Base-by-base conservation (phyloP, 1,139 yeast species). In the Waltiozyma sp. region DNA sequence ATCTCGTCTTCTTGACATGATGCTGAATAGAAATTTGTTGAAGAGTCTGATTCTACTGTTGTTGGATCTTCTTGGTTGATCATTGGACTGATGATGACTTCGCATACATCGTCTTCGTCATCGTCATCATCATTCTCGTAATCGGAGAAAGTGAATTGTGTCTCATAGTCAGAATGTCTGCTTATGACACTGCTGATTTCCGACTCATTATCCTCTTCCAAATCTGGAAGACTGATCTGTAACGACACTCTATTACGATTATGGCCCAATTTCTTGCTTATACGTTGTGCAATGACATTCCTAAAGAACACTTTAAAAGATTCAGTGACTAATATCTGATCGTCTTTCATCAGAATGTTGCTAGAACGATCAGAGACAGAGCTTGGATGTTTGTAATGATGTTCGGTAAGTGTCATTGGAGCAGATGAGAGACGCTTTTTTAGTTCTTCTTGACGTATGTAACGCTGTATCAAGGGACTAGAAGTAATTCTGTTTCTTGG, bases 401-500 rank as follows among this genome's bases (percentile, higher is more conserved):
- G 16, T 41, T 40, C 15, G 41, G 42, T 16, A 45, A 47, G 16
- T 40, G 42, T n/a, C 41, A 31, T 38, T 40, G 42, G 37, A 44
- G 38, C 37, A 6, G 19, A 11, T 28, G 34, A 31, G 10, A 31
- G 34, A 31, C 34, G 34, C n/a, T n/a, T 28, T 6, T 28, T 26
- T 11, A n/a, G 21, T 14, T 37, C 38, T 28, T 34, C 34, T 19
- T 44, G 43, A 38, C 40, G 41, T 19, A 49, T 45, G 16, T 37
- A 16, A 39, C 41, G 44, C 38, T 43, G 44, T 38, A 52, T 46
- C 13, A 52, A 42, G 8, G 42, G 42, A 18, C 43, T 46, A 0
- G 56, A 50, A 16, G 48, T 44, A 24, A 54, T 43, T 7, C 58
- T 41, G 40, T 53, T 56, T 28, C 49, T 52, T 38, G 57, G 58